These are phyloP conservation scores for Microcos paniculata DNA, from an alignment of 345 rosid species.

Conservation along the genomic window DNA sequence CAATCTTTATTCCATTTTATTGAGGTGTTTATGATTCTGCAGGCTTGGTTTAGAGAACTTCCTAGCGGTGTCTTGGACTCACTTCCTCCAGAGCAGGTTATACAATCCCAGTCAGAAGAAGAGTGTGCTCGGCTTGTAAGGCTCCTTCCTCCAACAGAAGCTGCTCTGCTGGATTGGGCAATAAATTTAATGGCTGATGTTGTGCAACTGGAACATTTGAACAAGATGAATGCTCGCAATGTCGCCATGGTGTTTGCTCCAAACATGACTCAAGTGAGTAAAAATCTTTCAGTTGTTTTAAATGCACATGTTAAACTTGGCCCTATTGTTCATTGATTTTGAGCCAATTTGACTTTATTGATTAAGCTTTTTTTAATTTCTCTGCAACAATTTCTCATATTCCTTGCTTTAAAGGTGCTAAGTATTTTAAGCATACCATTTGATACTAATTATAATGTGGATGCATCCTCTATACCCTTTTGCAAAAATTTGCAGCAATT, in stretches of 20 bases:
- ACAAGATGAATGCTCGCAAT: conserved; percentile 98
- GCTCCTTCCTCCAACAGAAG: conserved; percentile 88
- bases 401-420: background rate
- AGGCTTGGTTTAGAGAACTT: conserved; percentile 99
- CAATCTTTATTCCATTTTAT: background rate
- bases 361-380: background rate
- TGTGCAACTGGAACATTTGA: conserved; percentile 72
- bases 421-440: background rate
- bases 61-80: conserved; percentile 92
- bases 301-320: background rate
- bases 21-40: conserved; percentile 15
- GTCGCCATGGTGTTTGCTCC: conserved; percentile 98
- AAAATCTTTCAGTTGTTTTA: background rate
- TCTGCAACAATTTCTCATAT: background rate
- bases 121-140: conserved; percentile 76
- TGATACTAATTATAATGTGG: background rate
- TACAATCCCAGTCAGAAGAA: conserved; percentile 85
- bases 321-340: background rate
- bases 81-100: conserved; percentile 79
- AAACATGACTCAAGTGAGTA: conserved; percentile 95
- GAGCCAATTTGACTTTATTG: background rate
- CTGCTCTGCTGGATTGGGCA: conserved; percentile 90
- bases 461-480: background rate
- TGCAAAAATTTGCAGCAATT: background rate
- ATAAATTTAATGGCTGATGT: conserved; percentile 97